Base-by-base conservation (phyloP, 768 basidiomycete genomes). In the Trametopsis cervina region DNA sequence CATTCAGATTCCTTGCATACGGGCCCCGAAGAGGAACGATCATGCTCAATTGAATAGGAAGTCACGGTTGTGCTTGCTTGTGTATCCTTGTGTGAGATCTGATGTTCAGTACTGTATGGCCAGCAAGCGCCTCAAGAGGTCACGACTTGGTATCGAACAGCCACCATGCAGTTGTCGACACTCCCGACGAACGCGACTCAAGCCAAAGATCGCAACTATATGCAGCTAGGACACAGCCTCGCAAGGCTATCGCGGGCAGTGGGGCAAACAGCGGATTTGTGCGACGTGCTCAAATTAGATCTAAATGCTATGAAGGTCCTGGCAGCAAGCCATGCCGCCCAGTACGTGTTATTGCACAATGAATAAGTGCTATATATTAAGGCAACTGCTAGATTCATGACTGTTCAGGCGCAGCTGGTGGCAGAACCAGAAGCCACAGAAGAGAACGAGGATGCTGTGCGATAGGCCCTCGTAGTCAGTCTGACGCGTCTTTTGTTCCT, bases 191-290 rank as follows among this genome's bases (percentile, higher is more conserved):
- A 74, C 57, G 84, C 85, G 3, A 83, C 82, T 0, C 84, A 85
- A 53, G 78, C 84, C 27, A 93, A 92, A 66, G 82, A 89, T 56
- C 68, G 87, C 47, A 80, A 91, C 20, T 92, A 92, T 58, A 73
- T 76, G 33, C 87, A 90, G 59, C 76, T 93, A 2, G 76, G 87
- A 3, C 71, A 76, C 41, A 83, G 79, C 40, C 63, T 93, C 2
- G 76, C 76, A 23, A 70, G 82, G 42, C 80, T 91, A 64, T 78
- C 82, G 42, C 66, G 77, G 17, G 80, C 83, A 0, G 73, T 91
- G 42, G 71, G 74, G 21, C 83, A 80, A 55, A 88, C 89, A 1
- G 83, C 87, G 29, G 81, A 82, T 55, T 72, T 90, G 20, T 84
- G 87, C 64, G 87, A 84, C 60, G 77, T 80, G 46, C 72, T 92